A percentile compares a stretch with the other conserved stretches of the same genome.
These are phyloP conservation scores for Gracilaria domingensis DNA, from an alignment of 23 red algal genomes.

Conservation along the genomic window DNA sequence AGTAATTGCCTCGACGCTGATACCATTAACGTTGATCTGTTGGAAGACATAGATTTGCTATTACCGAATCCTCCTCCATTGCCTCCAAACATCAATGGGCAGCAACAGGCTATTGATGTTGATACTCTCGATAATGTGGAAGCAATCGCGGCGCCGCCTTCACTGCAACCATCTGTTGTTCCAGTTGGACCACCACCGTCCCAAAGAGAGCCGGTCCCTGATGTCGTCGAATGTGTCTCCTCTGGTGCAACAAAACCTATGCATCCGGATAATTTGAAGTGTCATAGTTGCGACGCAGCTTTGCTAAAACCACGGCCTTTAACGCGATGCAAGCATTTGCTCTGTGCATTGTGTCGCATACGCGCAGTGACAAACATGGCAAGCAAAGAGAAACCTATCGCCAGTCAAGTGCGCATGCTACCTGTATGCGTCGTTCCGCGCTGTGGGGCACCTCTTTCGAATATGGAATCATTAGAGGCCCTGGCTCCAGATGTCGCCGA, in stretches of 20 bases:
- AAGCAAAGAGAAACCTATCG: neutral
- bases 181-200: neutral
- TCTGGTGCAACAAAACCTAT: neutral
- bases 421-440: neutral
- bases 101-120: neutral
- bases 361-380: neutral
- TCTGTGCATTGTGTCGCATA: slow-evolving; percentile 23
- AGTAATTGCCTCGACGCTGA: neutral
- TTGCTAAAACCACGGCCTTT: slow-evolving; percentile 9
- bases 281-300: neutral
- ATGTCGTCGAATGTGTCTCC: slow-evolving; percentile 2
- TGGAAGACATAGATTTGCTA: neutral
- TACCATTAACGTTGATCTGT: neutral
- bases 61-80: neutral
- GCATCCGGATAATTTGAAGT: neutral
- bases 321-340: slow-evolving; percentile 2
- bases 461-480: slow-evolving; percentile 31
- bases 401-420: neutral
- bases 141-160: neutral
- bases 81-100: neutral
- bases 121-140: neutral
- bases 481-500: slow-evolving; percentile 47
- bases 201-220: neutral
- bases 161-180: slow-evolving; percentile 13
- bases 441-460: slow-evolving; percentile 46